Percentiles rank a stretch among this genome's conserved stretches.
Conservation (phyloP, 2,329 filamentous ascomycete genomes). For the Amesomyces nigricolor region DNA sequence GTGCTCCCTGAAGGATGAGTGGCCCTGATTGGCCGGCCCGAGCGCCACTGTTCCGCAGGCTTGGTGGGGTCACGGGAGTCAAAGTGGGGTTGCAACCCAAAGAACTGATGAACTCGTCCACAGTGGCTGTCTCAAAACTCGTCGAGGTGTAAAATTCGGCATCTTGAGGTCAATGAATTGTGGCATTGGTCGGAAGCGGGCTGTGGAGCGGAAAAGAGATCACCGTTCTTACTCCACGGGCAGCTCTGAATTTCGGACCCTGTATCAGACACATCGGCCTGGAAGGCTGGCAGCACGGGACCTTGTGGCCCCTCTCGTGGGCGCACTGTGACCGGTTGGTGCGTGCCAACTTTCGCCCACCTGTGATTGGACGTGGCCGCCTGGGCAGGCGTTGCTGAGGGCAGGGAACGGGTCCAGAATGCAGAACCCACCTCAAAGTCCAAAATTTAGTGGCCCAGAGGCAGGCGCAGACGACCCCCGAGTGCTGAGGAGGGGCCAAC, state of each 20-base stretch:
- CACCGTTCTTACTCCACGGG: too few relatives aligned
- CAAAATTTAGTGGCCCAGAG: constrained; percentile 14
- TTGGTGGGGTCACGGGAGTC: neutral
- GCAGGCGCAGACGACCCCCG: constrained; percentile 14
- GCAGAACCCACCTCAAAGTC: constrained; percentile 13
- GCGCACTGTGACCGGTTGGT: too few relatives aligned
- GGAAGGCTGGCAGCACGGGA: too few relatives aligned
- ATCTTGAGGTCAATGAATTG: too few relatives aligned
- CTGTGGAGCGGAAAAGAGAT: too few relatives aligned
- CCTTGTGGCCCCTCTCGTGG: too few relatives aligned
- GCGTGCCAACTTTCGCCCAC: too few relatives aligned
- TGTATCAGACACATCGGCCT: too few relatives aligned
- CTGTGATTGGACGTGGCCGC: neutral
- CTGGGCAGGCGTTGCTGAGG: neutral
- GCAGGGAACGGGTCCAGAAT: neutral
- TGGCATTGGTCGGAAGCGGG: too few relatives aligned
- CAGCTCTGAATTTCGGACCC: too few relatives aligned
- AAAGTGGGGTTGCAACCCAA: neutral
- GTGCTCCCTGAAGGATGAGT: neutral
- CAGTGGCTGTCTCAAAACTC: neutral
- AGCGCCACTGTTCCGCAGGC: neutral
- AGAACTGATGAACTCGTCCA: neutral
- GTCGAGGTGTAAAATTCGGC: too few relatives aligned
- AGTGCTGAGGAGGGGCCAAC: constrained; percentile 21
- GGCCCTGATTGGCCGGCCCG: neutral